These are phyloP conservation scores for Chaetomiaceae sp. DNA, from an alignment of 2,329 filamentous ascomycete species.

Conservation along the genomic window DNA sequence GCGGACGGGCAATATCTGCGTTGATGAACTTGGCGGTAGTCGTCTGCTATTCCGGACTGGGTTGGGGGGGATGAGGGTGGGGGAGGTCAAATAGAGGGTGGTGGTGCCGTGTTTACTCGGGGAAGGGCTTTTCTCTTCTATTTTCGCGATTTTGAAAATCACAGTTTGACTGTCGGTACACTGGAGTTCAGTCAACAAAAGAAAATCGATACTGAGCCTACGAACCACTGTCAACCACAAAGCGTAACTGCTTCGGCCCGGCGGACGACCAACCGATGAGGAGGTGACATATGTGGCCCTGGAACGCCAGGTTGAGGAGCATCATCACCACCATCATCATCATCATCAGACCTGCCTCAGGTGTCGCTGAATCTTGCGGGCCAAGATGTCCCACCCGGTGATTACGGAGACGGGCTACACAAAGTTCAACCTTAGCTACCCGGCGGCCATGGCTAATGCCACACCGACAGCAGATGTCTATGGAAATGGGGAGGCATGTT, in stretches of 20 bases:
- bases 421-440: constrained; percentile 26
- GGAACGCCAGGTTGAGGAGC: background rate
- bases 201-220: no score
- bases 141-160: background rate
- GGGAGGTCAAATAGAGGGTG: background rate
- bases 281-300: background rate
- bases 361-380: background rate
- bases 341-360: no score
- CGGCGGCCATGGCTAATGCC: constrained; percentile 13
- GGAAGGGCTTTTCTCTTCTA: background rate
- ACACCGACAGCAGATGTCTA: background rate
- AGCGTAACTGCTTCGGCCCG: no score
- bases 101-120: background rate
- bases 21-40: background rate
- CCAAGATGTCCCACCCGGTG: constrained; percentile 1
- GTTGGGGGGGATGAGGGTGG: no score
- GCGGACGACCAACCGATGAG: background rate
- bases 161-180: background rate
- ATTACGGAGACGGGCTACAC: constrained; percentile 20
- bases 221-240: no score
- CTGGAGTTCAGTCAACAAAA: no score
- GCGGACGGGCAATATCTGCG: background rate
- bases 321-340: no score
- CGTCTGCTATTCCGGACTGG: background rate
- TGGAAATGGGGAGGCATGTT: background rate